Conservation (phyloP, 768 basidiomycete species). For the Pleurotus ostreatus region DNA sequence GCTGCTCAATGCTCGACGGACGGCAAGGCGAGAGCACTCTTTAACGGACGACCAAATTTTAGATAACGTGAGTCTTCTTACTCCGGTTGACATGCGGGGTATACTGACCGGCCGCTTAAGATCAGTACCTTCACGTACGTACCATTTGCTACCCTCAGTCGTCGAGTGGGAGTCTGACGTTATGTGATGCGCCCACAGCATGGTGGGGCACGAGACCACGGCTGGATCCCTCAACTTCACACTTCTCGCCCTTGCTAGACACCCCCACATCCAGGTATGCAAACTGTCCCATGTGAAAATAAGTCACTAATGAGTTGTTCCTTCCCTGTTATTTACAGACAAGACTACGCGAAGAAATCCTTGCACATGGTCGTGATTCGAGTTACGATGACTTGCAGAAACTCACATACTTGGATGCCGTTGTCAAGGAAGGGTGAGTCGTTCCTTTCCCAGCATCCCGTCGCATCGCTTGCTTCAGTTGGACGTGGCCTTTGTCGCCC, state of each 20-base stretch:
- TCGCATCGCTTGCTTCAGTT: not conserved
- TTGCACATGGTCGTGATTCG: slow-evolving; percentile 22
- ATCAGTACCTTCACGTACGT: slow-evolving; percentile 30
- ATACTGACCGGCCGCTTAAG: slow-evolving; percentile 11
- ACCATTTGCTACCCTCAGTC: not conserved
- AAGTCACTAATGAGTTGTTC: not conserved
- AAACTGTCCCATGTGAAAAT: not conserved
- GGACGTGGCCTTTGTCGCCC: not conserved
- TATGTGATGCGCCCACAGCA: slow-evolving; percentile 14
- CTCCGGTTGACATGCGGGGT: too few relatives aligned
- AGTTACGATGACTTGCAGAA: slow-evolving; percentile 33
- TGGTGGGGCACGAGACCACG: slow-evolving; percentile 42
- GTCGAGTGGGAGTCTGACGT: slow-evolving; percentile 1
- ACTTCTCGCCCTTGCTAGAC: slow-evolving; percentile 32
- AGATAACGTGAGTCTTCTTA: slow-evolving; percentile 18
- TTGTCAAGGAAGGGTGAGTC: slow-evolving; percentile 34
- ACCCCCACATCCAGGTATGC: slow-evolving; percentile 27
- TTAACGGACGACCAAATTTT: slow-evolving; percentile 20
- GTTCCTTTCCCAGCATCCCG: not conserved
- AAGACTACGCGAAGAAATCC: slow-evolving; percentile 35
- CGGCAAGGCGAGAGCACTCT: slow-evolving; percentile 8
- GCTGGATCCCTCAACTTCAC: slow-evolving; percentile 31
- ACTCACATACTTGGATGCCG: slow-evolving; percentile 36
- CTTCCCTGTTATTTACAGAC: slow-evolving; percentile 15
- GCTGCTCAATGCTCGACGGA: slow-evolving; percentile 14